These are phyloP conservation scores for Magnusiomyces magnusii DNA, from an alignment of 1,139 yeast species.

Conservation along the genomic window DNA sequence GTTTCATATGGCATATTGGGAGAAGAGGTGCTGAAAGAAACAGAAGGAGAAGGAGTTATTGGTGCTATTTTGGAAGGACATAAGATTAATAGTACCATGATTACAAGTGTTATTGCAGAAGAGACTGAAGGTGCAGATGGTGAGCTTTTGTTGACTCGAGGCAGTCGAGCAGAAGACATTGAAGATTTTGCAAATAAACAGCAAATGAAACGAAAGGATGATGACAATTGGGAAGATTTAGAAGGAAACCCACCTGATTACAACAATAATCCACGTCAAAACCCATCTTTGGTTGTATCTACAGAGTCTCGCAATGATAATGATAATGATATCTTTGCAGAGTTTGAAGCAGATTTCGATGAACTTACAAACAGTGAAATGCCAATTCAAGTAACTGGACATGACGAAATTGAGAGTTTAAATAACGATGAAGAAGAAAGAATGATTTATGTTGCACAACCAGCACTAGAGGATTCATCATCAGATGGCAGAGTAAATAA, in stretches of 20 bases:
- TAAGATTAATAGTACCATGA: background rate
- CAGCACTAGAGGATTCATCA: background rate
- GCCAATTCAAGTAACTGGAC: background rate
- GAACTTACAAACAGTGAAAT: background rate
- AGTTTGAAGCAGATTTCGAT: conserved; percentile 7
- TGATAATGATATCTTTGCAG: conserved; percentile 9
- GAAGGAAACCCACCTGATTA: background rate
- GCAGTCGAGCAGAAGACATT: conserved; percentile 15
- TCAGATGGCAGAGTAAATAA: background rate
- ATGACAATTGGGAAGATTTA: background rate
- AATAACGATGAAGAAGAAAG: background rate
- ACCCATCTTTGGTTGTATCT: background rate
- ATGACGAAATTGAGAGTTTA: background rate
- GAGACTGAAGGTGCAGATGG: conserved; percentile 4
- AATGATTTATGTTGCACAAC: background rate
- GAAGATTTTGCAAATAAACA: conserved; percentile 10
- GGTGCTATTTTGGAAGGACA: conserved; percentile 3
- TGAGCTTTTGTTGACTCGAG: conserved; percentile 6
- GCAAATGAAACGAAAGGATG: background rate
- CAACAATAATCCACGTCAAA: background rate
- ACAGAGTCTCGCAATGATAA: conserved; percentile 8
- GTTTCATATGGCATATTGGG: conserved; percentile 38
- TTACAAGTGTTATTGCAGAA: background rate
- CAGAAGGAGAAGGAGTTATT: background rate
- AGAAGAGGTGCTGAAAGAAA: conserved; percentile 30